Evolutionary conservation across 2,329 filamentous ascomycete genomes (phyloP).

Genomic region (Pyrenochaeta sp.): DNA sequence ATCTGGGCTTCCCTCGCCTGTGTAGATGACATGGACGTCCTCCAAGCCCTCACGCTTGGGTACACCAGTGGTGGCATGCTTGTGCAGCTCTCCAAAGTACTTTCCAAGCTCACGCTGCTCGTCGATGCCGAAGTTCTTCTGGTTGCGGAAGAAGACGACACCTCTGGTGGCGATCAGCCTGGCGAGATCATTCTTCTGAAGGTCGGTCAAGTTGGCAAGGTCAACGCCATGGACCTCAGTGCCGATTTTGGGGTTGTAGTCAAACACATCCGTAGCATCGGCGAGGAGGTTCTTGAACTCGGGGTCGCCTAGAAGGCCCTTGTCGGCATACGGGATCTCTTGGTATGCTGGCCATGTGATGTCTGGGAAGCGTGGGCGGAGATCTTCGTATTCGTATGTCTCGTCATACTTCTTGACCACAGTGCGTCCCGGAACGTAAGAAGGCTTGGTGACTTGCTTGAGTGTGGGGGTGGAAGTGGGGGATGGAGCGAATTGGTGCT

Average conservation of each 20-base stretch:
- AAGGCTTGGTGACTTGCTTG: conserved; percentile 26
- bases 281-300: conserved; percentile 62
- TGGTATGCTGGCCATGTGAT: conserved; percentile 60
- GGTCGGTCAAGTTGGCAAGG: conserved; percentile 58
- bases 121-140: conserved; percentile 63
- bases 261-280: conserved; percentile 62
- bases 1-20: conserved; percentile 61
- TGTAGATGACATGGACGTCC: conserved; percentile 65
- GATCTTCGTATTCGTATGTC: conserved; percentile 60
- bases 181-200: conserved; percentile 63
- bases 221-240: conserved; percentile 62
- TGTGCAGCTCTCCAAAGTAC: conserved; percentile 63
- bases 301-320: conserved; percentile 62
- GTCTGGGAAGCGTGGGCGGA: conserved; percentile 62
- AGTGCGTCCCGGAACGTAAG: conserved; percentile 59
- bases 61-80: conserved; percentile 63
- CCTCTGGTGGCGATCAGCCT: conserved; percentile 62
- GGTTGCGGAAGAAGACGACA: conserved; percentile 65
- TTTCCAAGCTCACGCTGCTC: conserved; percentile 60
- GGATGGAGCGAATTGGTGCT: conserved; percentile 20
- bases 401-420: conserved; percentile 54
- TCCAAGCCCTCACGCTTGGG: conserved; percentile 59
- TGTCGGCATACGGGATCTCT: conserved; percentile 60
- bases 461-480: conserved; percentile 8
- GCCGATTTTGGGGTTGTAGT: conserved; percentile 64